These are phyloP conservation scores for Solanum tarapatanum DNA, from an alignment of 257 asterid species.

Conservation along the genomic window DNA sequence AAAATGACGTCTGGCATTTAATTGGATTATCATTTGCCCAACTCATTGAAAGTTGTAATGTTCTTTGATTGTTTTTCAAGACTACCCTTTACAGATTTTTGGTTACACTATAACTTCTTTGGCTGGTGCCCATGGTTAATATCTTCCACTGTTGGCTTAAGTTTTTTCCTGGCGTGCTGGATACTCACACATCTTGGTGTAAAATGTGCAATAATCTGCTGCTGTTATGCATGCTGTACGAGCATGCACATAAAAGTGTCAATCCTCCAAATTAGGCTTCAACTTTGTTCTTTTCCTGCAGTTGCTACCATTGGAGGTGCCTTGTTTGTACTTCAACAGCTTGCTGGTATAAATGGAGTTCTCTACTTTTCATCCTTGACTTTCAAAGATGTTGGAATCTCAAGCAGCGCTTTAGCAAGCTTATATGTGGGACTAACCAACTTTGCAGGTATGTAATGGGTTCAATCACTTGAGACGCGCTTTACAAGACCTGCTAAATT, in stretches of 20 bases:
- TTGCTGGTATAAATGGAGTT: conserved; percentile 84
- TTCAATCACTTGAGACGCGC: background rate
- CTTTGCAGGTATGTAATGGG: conserved; percentile 51
- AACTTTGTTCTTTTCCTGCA: conserved; percentile 24
- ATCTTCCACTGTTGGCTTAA: background rate
- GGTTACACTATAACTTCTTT: background rate
- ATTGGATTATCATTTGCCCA: background rate
- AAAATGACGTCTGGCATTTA: background rate
- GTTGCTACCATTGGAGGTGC: conserved; percentile 78
- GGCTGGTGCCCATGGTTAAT: background rate
- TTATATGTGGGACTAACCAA: conserved; percentile 58
- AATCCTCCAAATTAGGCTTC: background rate
- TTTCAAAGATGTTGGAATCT: conserved; percentile 67
- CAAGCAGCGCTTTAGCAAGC: conserved; percentile 63
- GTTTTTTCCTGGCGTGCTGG: background rate
- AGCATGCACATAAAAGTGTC: background rate
- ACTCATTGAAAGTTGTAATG: background rate
- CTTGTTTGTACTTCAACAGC: conserved; percentile 71
- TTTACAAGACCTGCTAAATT: background rate
- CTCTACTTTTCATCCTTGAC: conserved; percentile 84
- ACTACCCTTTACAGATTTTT: background rate
- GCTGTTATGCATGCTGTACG: background rate
- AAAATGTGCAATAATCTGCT: background rate
- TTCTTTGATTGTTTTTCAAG: background rate
- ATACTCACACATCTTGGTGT: background rate